A percentile compares a stretch with the other conserved stretches of the same genome.
These are phyloP conservation scores for Cucumis variabilis DNA, from an alignment of 331 rosid genomes.

Conservation along the genomic window DNA sequence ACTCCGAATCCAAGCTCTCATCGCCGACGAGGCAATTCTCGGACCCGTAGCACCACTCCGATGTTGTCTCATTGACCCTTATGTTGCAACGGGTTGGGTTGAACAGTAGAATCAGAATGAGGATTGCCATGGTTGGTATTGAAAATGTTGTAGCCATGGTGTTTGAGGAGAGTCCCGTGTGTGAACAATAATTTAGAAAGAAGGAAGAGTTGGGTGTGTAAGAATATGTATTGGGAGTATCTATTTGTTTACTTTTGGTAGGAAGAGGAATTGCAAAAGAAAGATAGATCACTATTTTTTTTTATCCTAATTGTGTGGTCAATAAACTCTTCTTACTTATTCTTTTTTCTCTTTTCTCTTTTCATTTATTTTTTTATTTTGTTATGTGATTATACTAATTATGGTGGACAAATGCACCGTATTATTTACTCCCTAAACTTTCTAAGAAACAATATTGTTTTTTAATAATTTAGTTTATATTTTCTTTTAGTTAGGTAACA, in stretches of 20 bases:
- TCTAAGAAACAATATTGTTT: too few relatives aligned
- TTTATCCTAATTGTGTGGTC: too few relatives aligned
- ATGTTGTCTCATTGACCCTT: not conserved
- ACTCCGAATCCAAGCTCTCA: not conserved
- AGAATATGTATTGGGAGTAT: not conserved
- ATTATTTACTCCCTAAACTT: too few relatives aligned
- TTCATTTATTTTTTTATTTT: too few relatives aligned
- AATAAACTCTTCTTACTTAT: too few relatives aligned
- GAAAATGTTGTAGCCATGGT: not conserved
- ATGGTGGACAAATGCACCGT: too few relatives aligned
- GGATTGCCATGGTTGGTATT: not conserved
- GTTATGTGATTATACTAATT: too few relatives aligned
- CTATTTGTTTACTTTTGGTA: not conserved
- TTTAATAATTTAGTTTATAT: too few relatives aligned
- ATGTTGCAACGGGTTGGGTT: not conserved
- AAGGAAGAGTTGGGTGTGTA: not conserved
- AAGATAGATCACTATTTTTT: too few relatives aligned
- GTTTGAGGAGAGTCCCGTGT: not conserved
- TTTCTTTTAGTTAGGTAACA: too few relatives aligned
- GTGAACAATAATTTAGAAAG: not conserved
- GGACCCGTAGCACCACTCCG: not conserved
- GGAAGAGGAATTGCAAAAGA: too few relatives aligned
- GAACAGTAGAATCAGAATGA: not conserved
- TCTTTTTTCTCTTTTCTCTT: too few relatives aligned
- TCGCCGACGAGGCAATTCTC: not conserved